These are phyloP conservation scores for Auxenochlorella pyrenoidosa DNA, from an alignment of 139 green algal species.

Conservation along the genomic window DNA sequence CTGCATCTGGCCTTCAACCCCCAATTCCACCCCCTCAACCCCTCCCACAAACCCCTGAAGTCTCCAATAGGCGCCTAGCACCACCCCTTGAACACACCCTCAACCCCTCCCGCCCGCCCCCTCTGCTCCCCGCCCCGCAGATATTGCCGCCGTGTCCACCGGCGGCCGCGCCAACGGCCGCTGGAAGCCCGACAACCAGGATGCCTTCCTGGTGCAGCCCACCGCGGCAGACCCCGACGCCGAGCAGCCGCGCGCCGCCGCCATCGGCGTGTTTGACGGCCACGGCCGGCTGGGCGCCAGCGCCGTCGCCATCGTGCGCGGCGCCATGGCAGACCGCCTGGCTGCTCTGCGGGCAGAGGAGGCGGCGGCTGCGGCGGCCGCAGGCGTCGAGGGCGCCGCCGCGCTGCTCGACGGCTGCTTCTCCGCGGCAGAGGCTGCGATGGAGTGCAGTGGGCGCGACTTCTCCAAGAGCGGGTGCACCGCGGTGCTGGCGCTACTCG, in stretches of 20 bases:
- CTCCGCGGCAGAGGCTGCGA: neutral
- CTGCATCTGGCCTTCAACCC: too few relatives aligned
- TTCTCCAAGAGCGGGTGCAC: slow-evolving; percentile 49
- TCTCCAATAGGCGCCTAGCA: too few relatives aligned
- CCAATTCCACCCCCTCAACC: too few relatives aligned
- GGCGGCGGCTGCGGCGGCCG: neutral
- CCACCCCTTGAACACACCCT: too few relatives aligned
- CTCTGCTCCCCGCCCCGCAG: slow-evolving; percentile 10
- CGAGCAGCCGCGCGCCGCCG: neutral
- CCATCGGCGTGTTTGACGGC: slow-evolving; percentile 60
- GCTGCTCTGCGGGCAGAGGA: neutral
- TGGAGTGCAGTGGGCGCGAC: slow-evolving; percentile 20
- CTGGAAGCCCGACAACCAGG: slow-evolving; percentile 61
- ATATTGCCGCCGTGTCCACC: slow-evolving; percentile 29
- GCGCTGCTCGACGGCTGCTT: slow-evolving; percentile 9
- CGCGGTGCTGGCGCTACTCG: slow-evolving; percentile 50
- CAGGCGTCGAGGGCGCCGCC: slow-evolving; percentile 7
- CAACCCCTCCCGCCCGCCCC: too few relatives aligned
- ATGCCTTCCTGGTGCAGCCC: slow-evolving; percentile 53
- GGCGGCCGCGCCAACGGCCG: slow-evolving; percentile 23
- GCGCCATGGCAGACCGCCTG: slow-evolving; percentile 28
- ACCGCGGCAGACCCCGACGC: neutral
- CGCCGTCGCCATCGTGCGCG: slow-evolving; percentile 23
- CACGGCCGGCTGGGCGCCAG: slow-evolving; percentile 45
- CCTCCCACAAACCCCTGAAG: too few relatives aligned